Evolutionary conservation across 2,329 filamentous ascomycete genomes (phyloP), one percentile per base, ranked within the genome.

Genomic region (Fusarium virguliforme): DNA sequence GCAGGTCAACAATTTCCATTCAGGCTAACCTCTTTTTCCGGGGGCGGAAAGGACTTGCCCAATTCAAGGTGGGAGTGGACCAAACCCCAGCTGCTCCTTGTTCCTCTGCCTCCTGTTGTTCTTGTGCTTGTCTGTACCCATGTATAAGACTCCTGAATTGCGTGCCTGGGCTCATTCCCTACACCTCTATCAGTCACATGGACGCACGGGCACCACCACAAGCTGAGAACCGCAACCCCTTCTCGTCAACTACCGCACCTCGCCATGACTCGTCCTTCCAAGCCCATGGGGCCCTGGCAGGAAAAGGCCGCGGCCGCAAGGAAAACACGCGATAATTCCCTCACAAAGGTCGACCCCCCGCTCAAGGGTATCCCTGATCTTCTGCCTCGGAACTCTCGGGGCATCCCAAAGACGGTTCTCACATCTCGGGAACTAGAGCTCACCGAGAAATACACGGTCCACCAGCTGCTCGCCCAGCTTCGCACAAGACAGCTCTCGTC

Each of bases 291-390:
- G 8, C 13, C 18, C 8, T 46, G 41, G 41, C 8, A 46, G 41
- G 41, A 46, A 12, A 28, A 46, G 41, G 41, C 41, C 12, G 41
- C 41, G 18, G 13, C 26, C n/a, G 18, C 41, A 8, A 13, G 37
- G 18, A 40, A 40, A n/a, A 7, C 18, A 7, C 61, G 68, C 13
- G 68, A 70, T 35, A 58, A 59, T 32, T 62, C 57, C 8, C 53
- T 70, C 41, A 58, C 61, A 12, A 70, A 67, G 30, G 67, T 70
- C 50, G 24, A 67, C n/a, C 67, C 67, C 13, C 40, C 37, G 30
- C 58, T 70, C 12, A 4, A 60, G 26, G 64, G 64, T 30, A 13
- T 70, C 10, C 67, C 67, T 4, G 40, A 41, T 15, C 26, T 37
- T 24, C 64, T 53, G 13, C 50, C 50, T 13, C 24, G 7, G 13